Conservation (phyloP, 2,329 filamentous ascomycete species). For the Aspergillus novofumigatus region DNA sequence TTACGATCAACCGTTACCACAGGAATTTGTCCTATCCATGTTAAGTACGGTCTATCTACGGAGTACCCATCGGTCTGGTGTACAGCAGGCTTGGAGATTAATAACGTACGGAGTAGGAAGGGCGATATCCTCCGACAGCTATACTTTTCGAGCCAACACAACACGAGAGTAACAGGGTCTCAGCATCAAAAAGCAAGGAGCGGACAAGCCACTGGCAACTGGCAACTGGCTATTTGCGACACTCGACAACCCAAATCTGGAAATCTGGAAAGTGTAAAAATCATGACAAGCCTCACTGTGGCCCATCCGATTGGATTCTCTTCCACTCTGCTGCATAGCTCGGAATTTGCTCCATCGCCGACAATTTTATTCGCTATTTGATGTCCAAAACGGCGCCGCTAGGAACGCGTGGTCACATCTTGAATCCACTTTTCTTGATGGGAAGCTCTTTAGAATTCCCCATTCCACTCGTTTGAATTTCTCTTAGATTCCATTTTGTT, state of each 20-base stretch:
- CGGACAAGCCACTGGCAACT: not conserved
- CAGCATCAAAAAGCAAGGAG: not conserved
- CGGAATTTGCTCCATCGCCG: slow-evolving; percentile 6
- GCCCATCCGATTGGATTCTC: slow-evolving; percentile 16
- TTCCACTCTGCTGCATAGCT: slow-evolving; percentile 11
- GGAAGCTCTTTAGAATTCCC: not conserved
- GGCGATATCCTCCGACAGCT: not conserved
- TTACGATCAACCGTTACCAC: not conserved
- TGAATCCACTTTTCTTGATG: slow-evolving; percentile 4
- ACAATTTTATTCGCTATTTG: slow-evolving; percentile 7
- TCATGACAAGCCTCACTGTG: slow-evolving; percentile 2
- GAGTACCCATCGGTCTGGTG: no score
- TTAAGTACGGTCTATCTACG: not conserved
- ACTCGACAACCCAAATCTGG: not conserved
- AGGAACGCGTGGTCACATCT: slow-evolving; percentile 14
- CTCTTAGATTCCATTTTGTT: slow-evolving; percentile 7
- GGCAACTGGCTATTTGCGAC: no score
- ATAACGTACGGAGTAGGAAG: no score
- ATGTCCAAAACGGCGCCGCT: slow-evolving; percentile 17
- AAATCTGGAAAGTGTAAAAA: not conserved
- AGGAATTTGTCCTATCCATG: not conserved
- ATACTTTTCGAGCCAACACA: not conserved
- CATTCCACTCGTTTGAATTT: slow-evolving; percentile 12
- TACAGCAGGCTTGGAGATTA: not conserved
- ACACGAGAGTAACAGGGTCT: not conserved